These are phyloP conservation scores for Moelleriella libera DNA, from an alignment of 2,329 filamentous ascomycete species.

Conservation along the genomic window DNA sequence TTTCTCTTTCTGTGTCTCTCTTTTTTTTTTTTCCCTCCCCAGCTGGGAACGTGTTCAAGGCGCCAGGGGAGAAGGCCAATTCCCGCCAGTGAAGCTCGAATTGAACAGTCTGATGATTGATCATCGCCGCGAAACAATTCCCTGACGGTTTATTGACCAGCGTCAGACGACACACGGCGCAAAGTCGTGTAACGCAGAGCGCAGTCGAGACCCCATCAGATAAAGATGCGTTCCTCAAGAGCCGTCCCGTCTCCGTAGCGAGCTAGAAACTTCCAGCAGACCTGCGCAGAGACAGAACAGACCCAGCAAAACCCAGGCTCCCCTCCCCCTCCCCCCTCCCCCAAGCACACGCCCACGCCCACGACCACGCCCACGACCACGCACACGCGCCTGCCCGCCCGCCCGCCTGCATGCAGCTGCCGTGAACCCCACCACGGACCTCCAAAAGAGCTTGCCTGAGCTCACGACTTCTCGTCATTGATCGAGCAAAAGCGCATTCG, in stretches of 20 bases:
- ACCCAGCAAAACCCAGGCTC: too few species aligned
- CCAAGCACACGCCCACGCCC: too few species aligned
- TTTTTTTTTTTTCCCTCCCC: too few species aligned
- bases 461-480: not conserved
- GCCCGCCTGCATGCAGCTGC: not conserved
- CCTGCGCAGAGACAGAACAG: not conserved
- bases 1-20: too few species aligned
- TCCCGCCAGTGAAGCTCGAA: too few species aligned
- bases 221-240: not conserved
- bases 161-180: not conserved
- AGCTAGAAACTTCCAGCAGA: constrained; percentile 11
- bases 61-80: too few species aligned
- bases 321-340: too few species aligned
- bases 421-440: constrained; percentile 1
- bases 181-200: not conserved
- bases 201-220: not conserved
- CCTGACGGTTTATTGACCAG: not conserved
- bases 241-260: not conserved
- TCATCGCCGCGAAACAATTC: not conserved
- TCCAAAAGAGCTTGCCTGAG: not conserved
- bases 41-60: too few species aligned
- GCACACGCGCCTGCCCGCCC: not conserved
- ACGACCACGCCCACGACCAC: not conserved
- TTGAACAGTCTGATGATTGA: too few species aligned
- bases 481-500: not conserved